Conservation (phyloP, 495 filamentous ascomycete species). For the Trichodelitschia bisporula region DNA sequence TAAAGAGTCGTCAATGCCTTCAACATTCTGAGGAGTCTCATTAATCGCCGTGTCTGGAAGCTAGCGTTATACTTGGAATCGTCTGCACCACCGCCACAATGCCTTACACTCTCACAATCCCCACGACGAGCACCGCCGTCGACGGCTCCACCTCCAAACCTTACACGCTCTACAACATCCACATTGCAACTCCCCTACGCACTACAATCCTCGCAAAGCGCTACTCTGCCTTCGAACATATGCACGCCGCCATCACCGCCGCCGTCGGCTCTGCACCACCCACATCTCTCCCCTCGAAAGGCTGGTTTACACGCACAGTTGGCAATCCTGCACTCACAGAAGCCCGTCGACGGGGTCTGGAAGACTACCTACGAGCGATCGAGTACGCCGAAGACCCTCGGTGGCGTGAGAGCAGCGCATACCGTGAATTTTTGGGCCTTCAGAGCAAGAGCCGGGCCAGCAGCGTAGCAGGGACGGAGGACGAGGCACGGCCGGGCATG, state of each 20-base stretch:
- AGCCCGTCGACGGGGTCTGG: conserved; percentile 47
- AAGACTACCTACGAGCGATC: conserved; percentile 61
- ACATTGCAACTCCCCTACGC: conserved; percentile 63
- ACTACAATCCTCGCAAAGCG: conserved; percentile 75
- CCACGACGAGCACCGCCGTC: conserved; percentile 36
- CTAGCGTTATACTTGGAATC: too few relatives aligned
- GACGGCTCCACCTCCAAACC: conserved; percentile 30
- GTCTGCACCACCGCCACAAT: too few relatives aligned
- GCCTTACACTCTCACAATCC: conserved; percentile 45
- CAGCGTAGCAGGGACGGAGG: conserved; percentile 12
- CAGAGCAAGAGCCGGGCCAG: conserved; percentile 11
- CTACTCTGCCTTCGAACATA: conserved; percentile 71
- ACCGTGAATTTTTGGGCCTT: conserved; percentile 71
- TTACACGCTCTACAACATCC: conserved; percentile 83
- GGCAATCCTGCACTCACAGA: conserved; percentile 56
- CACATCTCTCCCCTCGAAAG: conserved; percentile 47
- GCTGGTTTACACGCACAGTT: conserved; percentile 61
- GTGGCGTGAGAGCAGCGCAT: conserved; percentile 68
- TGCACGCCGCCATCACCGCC: conserved; percentile 43
- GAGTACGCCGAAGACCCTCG: conserved; percentile 47
- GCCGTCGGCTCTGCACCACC: conserved; percentile 39
- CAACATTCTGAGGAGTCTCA: too few relatives aligned
- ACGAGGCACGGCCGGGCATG: conserved; percentile 22
- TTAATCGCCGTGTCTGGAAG: too few relatives aligned
- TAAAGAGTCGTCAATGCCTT: too few relatives aligned